phyloP scores from a whole-genome alignment of 768 basidiomycete species.

The Podaxis mareebaensis region DNA sequence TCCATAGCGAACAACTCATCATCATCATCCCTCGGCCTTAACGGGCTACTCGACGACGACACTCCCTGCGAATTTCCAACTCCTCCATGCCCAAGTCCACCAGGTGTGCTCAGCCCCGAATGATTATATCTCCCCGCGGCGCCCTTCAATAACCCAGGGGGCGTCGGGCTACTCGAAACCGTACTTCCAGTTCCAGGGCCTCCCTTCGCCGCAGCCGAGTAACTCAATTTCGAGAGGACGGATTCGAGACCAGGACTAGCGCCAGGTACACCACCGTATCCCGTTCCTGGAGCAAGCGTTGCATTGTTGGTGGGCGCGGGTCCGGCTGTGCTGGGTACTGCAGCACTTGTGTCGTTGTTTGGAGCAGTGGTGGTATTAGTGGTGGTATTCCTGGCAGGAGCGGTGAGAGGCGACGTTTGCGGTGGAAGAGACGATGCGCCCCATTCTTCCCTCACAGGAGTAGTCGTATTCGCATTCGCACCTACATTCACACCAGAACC shows the following conservation, averaged over 20 bases:
- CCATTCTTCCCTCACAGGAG: conserved; percentile 24
- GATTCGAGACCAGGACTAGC: conserved; percentile 5
- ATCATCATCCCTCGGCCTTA: conserved; percentile 69
- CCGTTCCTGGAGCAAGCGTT: conserved; percentile 37
- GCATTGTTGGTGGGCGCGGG: not conserved
- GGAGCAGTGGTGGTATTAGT: conserved; percentile 12
- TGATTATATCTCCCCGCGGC: conserved; percentile 36
- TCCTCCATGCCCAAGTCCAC: conserved; percentile 23
- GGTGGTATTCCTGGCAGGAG: conserved; percentile 6
- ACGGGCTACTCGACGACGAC: conserved; percentile 25
- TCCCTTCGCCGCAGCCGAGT: conserved; percentile 40
- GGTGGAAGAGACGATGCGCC: conserved; percentile 21
- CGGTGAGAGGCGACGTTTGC: conserved; percentile 11
- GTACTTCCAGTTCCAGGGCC: conserved; percentile 4
- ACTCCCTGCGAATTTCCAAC: not conserved
- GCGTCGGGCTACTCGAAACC: conserved; percentile 24
- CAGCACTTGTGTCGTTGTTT: not conserved
- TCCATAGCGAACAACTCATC: conserved; percentile 72
- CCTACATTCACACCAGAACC: not conserved
- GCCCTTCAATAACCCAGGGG: conserved; percentile 39
- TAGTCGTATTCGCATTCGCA: conserved; percentile 28
- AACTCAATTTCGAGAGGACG: conserved; percentile 50
- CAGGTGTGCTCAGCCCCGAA: conserved; percentile 18
- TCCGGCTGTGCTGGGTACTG: not conserved
- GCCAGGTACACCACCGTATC: conserved; percentile 32